A percentile compares a stretch with the other conserved stretches of the same genome.
Evolutionary conservation across 306 rosid species (phyloP).

Genomic region (Alnus rubra): DNA sequence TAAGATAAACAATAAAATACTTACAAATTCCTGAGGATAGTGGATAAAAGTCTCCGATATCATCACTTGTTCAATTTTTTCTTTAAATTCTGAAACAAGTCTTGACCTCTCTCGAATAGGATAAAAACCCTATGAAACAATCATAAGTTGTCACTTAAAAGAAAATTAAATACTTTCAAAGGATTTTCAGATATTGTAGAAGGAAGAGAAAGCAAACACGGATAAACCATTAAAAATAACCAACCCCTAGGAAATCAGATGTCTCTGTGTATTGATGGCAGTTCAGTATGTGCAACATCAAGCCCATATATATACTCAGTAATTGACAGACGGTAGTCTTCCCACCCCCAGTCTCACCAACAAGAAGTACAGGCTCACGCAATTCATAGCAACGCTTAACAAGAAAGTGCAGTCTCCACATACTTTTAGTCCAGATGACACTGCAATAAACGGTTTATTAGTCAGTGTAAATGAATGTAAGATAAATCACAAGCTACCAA

Average conservation of each 20-base stretch:
- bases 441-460: constrained; percentile 45
- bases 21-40: constrained; percentile 49
- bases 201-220: neutral
- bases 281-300: constrained; percentile 73
- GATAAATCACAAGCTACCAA: constrained; percentile 4
- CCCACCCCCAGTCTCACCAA: constrained; percentile 99
- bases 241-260: constrained; percentile 94
- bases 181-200: neutral
- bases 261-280: constrained; percentile 97
- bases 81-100: constrained; percentile 49
- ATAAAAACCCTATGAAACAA: constrained; percentile 66
- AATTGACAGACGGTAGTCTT: constrained; percentile 95
- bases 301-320: constrained; percentile 62
- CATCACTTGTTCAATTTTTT: constrained; percentile 53
- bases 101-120: constrained; percentile 80
- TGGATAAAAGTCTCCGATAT: constrained; percentile 39
- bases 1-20: constrained; percentile 24
- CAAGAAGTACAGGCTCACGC: constrained; percentile 88
- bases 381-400: constrained; percentile 71
- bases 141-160: constrained; percentile 9
- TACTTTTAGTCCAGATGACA: constrained; percentile 62
- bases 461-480: constrained; percentile 10
- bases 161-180: constrained; percentile 1
- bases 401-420: constrained; percentile 77
- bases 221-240: constrained; percentile 29